phyloP scores from a whole-genome alignment of 768 basidiomycete genomes.

The Ephemerocybe angulata region DNA sequence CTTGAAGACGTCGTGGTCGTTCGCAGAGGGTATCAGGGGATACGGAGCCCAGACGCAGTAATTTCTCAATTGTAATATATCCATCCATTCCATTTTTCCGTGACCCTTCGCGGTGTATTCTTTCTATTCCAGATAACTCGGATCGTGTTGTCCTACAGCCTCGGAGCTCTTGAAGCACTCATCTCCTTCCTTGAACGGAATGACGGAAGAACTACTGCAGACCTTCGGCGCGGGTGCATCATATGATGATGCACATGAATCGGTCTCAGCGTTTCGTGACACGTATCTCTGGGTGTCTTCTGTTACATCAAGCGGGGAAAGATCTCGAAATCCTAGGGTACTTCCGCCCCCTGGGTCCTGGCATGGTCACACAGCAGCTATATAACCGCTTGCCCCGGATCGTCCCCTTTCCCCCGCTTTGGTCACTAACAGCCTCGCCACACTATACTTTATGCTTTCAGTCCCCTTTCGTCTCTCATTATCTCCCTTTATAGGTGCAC shows the following conservation, averaged over 20 bases:
- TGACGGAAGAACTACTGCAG: not conserved
- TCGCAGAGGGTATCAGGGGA: conserved; percentile 88
- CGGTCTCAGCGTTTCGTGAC: not conserved
- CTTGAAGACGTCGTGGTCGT: conserved; percentile 81
- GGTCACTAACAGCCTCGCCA: no score
- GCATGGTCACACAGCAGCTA: no score
- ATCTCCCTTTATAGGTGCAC: not conserved
- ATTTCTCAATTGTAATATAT: conserved; percentile 14
- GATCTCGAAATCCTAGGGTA: not conserved
- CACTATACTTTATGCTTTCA: no score
- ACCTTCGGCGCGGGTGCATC: not conserved
- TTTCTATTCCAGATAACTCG: not conserved
- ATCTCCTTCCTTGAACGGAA: not conserved
- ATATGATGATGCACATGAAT: not conserved
- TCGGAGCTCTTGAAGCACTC: not conserved
- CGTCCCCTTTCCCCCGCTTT: not conserved
- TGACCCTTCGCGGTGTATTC: not conserved
- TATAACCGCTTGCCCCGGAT: no score
- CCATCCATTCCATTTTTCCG: not conserved
- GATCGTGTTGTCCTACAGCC: not conserved
- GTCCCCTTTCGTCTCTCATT: no score
- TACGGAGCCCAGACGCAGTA: conserved; percentile 92
- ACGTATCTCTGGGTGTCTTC: not conserved
- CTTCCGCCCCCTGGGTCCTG: not conserved
- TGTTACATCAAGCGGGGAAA: not conserved